Conservation (phyloP, 345 rosid species). For the Linum usitatissimum region DNA sequence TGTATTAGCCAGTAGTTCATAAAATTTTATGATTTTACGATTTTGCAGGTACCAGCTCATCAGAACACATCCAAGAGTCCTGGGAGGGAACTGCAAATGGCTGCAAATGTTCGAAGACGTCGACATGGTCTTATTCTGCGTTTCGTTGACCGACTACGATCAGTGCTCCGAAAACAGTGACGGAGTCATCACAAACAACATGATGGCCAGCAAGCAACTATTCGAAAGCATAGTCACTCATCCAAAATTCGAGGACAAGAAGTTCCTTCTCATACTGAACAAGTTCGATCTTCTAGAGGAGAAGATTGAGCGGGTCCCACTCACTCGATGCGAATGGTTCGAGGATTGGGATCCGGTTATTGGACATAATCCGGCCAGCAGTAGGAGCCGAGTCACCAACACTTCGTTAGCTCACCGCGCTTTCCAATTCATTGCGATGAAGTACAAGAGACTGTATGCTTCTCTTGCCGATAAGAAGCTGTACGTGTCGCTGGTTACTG, state of each 20-base stretch:
- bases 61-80: conserved; percentile 52
- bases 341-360: conserved; percentile 55
- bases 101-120: conserved; percentile 78
- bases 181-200: conserved; percentile 59
- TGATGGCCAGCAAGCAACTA: conserved; percentile 62
- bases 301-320: conserved; percentile 48
- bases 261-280: conserved; percentile 71
- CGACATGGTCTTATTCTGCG: conserved; percentile 55
- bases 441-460: conserved; percentile 60
- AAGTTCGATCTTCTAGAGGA: conserved; percentile 73
- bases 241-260: conserved; percentile 47
- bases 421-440: conserved; percentile 50
- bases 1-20: not conserved
- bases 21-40: too few relatives aligned
- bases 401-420: conserved; percentile 54
- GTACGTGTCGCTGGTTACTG: conserved; percentile 44
- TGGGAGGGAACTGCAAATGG: conserved; percentile 76
- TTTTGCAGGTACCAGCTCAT: conserved; percentile 68
- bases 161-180: conserved; percentile 35
- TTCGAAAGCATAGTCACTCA: conserved; percentile 47
- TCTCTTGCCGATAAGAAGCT: conserved; percentile 45
- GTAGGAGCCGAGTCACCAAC: conserved; percentile 18
- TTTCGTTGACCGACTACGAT: conserved; percentile 56
- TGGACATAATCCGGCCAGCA: conserved; percentile 22
- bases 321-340: conserved; percentile 74